Percentiles rank a stretch among this genome's conserved stretches.
phyloP scores from a whole-genome alignment of 2,329 filamentous ascomycete species.

The Tolypocladium sp. region DNA sequence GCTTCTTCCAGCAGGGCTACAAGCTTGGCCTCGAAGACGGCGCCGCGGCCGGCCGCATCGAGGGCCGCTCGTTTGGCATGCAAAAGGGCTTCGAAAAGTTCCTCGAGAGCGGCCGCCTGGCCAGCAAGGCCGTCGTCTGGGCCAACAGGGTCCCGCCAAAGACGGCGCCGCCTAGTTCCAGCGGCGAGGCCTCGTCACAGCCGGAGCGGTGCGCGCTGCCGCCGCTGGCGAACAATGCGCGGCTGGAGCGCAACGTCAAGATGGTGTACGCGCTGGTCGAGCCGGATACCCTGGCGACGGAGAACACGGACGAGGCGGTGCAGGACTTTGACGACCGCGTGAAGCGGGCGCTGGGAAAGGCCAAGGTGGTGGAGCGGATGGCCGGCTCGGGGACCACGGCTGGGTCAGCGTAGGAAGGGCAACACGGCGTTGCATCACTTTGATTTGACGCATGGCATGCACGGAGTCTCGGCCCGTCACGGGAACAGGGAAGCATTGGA shows the following conservation, averaged over 20 bases:
- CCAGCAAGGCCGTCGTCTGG: constrained; percentile 79
- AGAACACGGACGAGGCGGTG: constrained; percentile 82
- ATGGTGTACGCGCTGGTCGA: constrained; percentile 72
- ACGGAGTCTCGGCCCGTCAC: not conserved
- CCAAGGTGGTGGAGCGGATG: constrained; percentile 74
- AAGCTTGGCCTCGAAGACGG: constrained; percentile 68
- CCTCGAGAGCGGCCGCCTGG: constrained; percentile 65
- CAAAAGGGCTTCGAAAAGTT: constrained; percentile 95
- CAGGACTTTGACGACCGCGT: constrained; percentile 85
- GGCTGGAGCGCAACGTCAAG: constrained; percentile 68
- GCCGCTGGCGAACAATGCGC: constrained; percentile 44
- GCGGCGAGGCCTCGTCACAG: not conserved
- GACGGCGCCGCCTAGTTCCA: constrained; percentile 5
- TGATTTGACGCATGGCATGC: not conserved
- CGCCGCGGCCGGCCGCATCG: constrained; percentile 65
- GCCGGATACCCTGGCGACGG: constrained; percentile 63
- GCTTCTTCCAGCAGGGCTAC: constrained; percentile 79
- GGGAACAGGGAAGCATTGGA: not conserved
- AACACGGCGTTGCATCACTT: not conserved
- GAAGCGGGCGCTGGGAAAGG: constrained; percentile 74
- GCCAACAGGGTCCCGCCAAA: constrained; percentile 51
- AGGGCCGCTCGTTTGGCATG: constrained; percentile 84
- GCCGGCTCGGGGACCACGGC: constrained; percentile 17
- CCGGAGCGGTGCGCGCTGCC: constrained; percentile 20
- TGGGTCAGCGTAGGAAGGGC: constrained; percentile 2